Percentiles rank a stretch among this genome's conserved stretches.
phyloP scores from a whole-genome alignment of 495 filamentous ascomycete species.

The Entonaema liquescens region DNA sequence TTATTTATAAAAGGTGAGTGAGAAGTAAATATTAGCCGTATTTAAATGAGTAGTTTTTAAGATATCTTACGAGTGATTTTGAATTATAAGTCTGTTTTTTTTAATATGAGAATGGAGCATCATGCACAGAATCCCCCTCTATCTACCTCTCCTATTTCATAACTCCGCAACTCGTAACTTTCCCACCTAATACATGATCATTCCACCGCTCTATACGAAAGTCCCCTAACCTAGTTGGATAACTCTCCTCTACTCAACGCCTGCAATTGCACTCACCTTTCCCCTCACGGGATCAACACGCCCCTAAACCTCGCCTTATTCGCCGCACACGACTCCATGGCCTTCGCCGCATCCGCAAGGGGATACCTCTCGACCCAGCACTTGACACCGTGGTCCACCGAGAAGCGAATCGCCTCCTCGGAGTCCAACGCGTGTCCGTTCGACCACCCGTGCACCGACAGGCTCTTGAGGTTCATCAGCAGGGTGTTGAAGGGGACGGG shows the following conservation, averaged over 20 bases:
- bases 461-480: constrained; percentile 57
- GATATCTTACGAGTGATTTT: too few species aligned
- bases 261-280: background rate
- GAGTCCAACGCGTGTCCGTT: constrained; percentile 68
- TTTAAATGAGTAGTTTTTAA: too few species aligned
- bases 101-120: background rate
- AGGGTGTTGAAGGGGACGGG: constrained; percentile 61
- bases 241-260: background rate
- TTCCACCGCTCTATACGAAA: too few species aligned
- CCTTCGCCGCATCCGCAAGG: constrained; percentile 64
- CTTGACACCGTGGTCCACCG: constrained; percentile 64
- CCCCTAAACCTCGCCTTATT: constrained; percentile 60
- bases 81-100: too few species aligned
- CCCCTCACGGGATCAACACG: constrained; percentile 46
- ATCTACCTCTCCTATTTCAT: too few species aligned
- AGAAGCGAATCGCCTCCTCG: constrained; percentile 73
- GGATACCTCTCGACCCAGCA: constrained; percentile 72
- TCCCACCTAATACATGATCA: too few species aligned
- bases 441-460: constrained; percentile 69
- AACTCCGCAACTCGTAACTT: background rate
- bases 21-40: too few species aligned
- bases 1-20: background rate
- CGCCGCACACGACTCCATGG: constrained; percentile 57
- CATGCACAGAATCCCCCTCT: too few species aligned
- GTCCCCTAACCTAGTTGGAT: too few species aligned